These are phyloP conservation scores for Benincasa hispida DNA, from an alignment of 306 rosid species.

Conservation along the genomic window DNA sequence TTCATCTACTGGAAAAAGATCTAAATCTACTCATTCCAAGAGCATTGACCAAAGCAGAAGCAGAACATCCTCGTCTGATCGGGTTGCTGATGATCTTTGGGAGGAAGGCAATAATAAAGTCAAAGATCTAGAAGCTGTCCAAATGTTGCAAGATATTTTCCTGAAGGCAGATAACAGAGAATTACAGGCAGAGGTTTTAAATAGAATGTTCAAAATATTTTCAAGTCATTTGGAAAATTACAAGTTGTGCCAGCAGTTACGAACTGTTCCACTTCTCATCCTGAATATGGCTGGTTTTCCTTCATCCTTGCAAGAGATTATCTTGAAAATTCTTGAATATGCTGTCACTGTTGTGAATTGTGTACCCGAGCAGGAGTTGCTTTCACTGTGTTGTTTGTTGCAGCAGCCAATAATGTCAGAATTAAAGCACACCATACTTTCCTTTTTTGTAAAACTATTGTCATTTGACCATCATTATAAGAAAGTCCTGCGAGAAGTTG, in stretches of 20 bases:
- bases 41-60: constrained; percentile 56
- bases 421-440: constrained; percentile 77
- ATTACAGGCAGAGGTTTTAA: constrained; percentile 92
- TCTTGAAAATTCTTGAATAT: constrained; percentile 97
- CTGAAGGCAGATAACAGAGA: constrained; percentile 73
- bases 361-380: constrained; percentile 97
- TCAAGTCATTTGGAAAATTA: constrained; percentile 95
- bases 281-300: constrained; percentile 92
- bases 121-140: constrained; percentile 98
- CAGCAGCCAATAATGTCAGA: constrained; percentile 92
- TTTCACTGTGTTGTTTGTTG: constrained; percentile 93
- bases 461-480: constrained; percentile 97
- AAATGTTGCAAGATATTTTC: constrained; percentile 96
- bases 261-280: constrained; percentile 92
- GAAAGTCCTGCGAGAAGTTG: constrained; percentile 98
- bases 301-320: constrained; percentile 70
- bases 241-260: constrained; percentile 83
- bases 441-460: constrained; percentile 86
- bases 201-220: constrained; percentile 88
- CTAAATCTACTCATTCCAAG: constrained; percentile 55
- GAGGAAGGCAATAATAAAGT: constrained; percentile 81
- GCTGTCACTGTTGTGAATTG: constrained; percentile 98
- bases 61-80: constrained; percentile 58
- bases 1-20: constrained; percentile 44
- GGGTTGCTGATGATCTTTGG: constrained; percentile 74